These are phyloP conservation scores for Blepharisma undulans DNA, from an alignment of 169 alveolate species.

Conservation along the genomic window DNA sequence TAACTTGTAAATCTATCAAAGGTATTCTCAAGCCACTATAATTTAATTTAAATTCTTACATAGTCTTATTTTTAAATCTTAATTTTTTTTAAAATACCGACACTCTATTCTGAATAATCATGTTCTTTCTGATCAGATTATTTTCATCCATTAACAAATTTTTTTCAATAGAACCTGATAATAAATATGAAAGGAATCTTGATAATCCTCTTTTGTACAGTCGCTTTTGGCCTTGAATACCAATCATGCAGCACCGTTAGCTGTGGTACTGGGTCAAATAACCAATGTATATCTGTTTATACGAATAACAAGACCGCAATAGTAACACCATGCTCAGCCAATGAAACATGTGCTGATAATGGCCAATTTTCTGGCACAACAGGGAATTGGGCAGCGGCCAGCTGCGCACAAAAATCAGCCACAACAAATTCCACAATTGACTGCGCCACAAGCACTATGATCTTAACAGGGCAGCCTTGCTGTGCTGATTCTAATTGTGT, in stretches of 20 bases:
- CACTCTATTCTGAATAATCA: neutral
- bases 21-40: neutral
- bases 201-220: neutral
- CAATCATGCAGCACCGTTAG: neutral
- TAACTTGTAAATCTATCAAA: neutral
- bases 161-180: neutral
- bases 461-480: neutral
- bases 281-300: neutral
- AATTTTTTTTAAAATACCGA: neutral
- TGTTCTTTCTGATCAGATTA: neutral
- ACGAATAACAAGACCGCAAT: neutral
- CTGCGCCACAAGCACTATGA: neutral
- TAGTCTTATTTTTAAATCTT: neutral
- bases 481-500: neutral
- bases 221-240: neutral
- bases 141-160: neutral
- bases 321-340: neutral
- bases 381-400: neutral
- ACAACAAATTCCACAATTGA: neutral
- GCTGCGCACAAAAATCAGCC: neutral
- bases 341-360: neutral
- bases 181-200: neutral
- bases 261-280: neutral
- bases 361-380: neutral
- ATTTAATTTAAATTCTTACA: neutral